phyloP scores from a whole-genome alignment of 306 rosid genomes.

The Quercus mongolica region DNA sequence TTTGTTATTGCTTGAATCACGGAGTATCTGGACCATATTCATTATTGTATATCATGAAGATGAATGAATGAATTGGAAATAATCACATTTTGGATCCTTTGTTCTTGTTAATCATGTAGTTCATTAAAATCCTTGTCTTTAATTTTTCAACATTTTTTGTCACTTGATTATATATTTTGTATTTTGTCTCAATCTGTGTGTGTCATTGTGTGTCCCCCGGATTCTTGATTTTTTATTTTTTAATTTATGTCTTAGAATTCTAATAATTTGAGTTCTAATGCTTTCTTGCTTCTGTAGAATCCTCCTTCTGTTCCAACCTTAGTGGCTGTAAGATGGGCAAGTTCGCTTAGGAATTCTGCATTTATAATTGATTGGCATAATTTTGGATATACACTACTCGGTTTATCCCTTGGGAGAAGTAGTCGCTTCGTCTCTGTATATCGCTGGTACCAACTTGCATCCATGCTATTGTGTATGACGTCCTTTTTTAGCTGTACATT shows the following conservation, averaged over 20 bases:
- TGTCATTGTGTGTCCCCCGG: not conserved
- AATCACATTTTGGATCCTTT: not conserved
- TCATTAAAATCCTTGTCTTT: not conserved
- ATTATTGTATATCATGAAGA: not conserved
- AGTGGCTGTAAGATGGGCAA: conserved; percentile 90
- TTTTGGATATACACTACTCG: conserved; percentile 89
- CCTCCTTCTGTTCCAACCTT: conserved; percentile 98
- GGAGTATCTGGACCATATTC: not conserved
- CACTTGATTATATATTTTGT: not conserved
- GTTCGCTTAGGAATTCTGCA: conserved; percentile 69
- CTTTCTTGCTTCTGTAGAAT: conserved; percentile 58
- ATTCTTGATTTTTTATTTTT: not conserved
- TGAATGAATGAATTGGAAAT: not conserved
- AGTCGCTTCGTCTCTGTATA: conserved; percentile 72
- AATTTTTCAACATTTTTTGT: not conserved
- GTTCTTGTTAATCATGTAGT: not conserved
- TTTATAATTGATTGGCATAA: conserved; percentile 97
- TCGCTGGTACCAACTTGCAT: conserved; percentile 61
- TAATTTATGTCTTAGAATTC: not conserved
- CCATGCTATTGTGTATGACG: conserved; percentile 11
- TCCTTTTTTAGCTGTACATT: conserved; percentile 10
- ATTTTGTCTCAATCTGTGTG: not conserved
- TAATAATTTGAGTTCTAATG: not conserved
- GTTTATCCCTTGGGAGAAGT: conserved; percentile 82
- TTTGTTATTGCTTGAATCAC: not conserved